Percentiles rank a stretch among this genome's conserved stretches.
Conservation (phyloP, 1,284 basidiomycete species). For the Anthracocystis panici-leucophaei region DNA sequence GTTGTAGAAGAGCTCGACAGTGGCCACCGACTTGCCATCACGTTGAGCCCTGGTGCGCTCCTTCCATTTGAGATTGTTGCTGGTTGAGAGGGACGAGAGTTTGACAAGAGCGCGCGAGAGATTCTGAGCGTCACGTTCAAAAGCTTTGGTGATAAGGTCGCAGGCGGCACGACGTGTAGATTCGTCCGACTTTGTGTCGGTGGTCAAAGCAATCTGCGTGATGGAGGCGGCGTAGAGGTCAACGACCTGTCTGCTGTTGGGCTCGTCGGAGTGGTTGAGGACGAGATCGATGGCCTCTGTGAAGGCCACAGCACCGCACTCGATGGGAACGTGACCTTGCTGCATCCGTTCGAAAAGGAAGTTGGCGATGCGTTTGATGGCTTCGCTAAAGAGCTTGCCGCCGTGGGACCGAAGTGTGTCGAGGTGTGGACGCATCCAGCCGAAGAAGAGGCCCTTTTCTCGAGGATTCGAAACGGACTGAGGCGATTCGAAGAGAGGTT, state of each 20-base stretch:
- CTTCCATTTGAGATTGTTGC: conserved; percentile 34
- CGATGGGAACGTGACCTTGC: conserved; percentile 47
- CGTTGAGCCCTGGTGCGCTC: conserved; percentile 24
- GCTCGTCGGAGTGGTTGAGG: conserved; percentile 42
- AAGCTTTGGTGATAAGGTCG: conserved; percentile 44
- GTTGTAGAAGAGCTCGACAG: conserved; percentile 30
- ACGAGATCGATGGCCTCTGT: conserved; percentile 44
- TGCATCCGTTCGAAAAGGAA: conserved; percentile 64
- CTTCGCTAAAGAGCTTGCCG: conserved; percentile 49
- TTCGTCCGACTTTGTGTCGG: conserved; percentile 24
- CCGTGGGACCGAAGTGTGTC: conserved; percentile 37
- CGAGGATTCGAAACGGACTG: conserved; percentile 34
- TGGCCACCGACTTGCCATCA: conserved; percentile 17
- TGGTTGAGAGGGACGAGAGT: conserved; percentile 33
- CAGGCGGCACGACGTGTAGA: conserved; percentile 37
- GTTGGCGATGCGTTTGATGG: conserved; percentile 60
- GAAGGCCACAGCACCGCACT: conserved; percentile 42
- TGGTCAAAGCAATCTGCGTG: conserved; percentile 42
- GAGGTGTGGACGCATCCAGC: conserved; percentile 50
- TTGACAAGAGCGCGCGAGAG: conserved; percentile 28
- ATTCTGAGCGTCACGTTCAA: conserved; percentile 40
- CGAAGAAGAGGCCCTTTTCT: conserved; percentile 43
- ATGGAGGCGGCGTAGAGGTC: conserved; percentile 58
- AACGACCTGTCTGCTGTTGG: conserved; percentile 48
- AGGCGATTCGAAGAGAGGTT: conserved; percentile 33